Percentiles rank a stretch among this genome's conserved stretches.
phyloP scores from a whole-genome alignment of 108 stramenopile genomes.

The Pseudonitzschia delicatissima region DNA sequence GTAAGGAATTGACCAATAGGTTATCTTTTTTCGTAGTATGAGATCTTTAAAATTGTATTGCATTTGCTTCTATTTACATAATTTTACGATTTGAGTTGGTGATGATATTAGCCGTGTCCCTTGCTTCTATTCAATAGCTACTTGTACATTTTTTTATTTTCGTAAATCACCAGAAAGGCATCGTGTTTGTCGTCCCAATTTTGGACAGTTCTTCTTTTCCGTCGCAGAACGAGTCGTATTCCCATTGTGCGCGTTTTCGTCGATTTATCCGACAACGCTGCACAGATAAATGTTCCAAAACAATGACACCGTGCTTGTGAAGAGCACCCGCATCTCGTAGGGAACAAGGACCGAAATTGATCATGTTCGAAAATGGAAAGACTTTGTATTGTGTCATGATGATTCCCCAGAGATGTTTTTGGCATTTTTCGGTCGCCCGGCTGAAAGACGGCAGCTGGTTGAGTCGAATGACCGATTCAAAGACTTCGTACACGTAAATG shows the following conservation, averaged over 20 bases:
- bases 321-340: conserved; percentile 23
- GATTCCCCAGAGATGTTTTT: conserved; percentile 9
- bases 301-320: conserved; percentile 19
- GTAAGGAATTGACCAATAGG: no score
- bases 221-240: no score
- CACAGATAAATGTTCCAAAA: conserved; percentile 41
- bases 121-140: no score
- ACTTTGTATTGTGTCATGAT: conserved; percentile 23
- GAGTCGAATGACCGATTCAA: conserved; percentile 15
- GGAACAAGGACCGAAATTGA: conserved; percentile 32
- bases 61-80: no score
- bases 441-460: conserved; percentile 4
- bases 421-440: conserved; percentile 10
- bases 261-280: conserved; percentile 11
- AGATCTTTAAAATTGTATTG: no score
- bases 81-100: no score
- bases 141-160: no score
- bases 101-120: no score
- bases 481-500: conserved; percentile 27
- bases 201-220: no score
- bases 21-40: no score
- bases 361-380: conserved; percentile 23
- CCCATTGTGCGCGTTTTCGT: not conserved
- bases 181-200: no score
- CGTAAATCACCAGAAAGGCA: no score